phyloP scores from a whole-genome alignment of 2,329 filamentous ascomycete genomes.

The Diplodia sapinea region DNA sequence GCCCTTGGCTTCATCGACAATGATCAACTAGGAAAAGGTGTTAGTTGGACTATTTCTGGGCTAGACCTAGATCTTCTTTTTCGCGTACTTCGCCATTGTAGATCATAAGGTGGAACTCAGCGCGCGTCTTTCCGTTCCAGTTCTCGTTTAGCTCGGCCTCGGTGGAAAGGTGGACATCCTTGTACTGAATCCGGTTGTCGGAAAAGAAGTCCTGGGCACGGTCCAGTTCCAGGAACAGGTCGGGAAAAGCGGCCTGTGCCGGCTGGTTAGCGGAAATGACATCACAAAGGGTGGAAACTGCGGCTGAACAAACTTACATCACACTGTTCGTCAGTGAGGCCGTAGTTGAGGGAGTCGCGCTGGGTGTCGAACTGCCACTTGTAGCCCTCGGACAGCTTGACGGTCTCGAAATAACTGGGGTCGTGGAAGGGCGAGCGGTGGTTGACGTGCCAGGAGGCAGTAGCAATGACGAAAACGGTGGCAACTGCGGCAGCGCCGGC shows the following conservation, averaged over 20 bases:
- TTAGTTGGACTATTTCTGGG: background rate
- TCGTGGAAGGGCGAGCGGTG: slow-evolving; percentile 5
- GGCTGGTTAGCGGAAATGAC: background rate
- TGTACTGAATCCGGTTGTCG: slow-evolving; percentile 14
- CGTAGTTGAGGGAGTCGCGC: slow-evolving; percentile 18
- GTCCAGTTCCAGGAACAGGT: slow-evolving; percentile 27
- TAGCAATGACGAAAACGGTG: slow-evolving; percentile 1
- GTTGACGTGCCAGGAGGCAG: background rate
- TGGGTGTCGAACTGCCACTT: slow-evolving; percentile 28
- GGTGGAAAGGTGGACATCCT: slow-evolving; percentile 17
- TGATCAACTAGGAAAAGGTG: background rate
- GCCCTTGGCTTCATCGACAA: slow-evolving; percentile 24
- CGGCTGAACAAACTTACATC: slow-evolving; percentile 5
- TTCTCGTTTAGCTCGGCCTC: slow-evolving; percentile 14
- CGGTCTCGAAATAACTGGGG: slow-evolving; percentile 7
- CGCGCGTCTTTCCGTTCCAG: slow-evolving; percentile 4
- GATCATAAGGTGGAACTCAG: slow-evolving; percentile 27
- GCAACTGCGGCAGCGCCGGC: slow-evolving; percentile 2
- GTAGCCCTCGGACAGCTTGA: slow-evolving; percentile 6
- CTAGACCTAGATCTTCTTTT: background rate
- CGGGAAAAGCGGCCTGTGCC: slow-evolving; percentile 24
- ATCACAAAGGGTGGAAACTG: background rate
- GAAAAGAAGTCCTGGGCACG: slow-evolving; percentile 12
- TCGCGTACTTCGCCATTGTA: slow-evolving; percentile 26
- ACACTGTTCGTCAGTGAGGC: slow-evolving; percentile 29